phyloP scores from a whole-genome alignment of 208 protist species.

The Leptomonas seymouri region DNA sequence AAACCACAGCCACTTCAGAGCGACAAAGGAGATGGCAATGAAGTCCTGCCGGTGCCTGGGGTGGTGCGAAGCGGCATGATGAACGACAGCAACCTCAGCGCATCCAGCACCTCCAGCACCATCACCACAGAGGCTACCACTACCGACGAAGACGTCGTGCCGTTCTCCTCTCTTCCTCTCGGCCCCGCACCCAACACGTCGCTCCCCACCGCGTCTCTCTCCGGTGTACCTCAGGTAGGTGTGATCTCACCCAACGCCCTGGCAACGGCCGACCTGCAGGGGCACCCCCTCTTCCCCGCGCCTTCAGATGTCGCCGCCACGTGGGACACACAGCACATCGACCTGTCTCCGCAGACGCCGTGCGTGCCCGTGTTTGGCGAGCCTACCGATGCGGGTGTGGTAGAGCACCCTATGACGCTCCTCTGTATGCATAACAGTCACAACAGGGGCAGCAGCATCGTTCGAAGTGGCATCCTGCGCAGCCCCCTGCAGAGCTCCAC shows the following conservation, averaged over 20 bases:
- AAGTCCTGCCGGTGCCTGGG: too few relatives aligned
- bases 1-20: too few relatives aligned
- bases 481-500: neutral
- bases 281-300: slow-evolving; percentile 18
- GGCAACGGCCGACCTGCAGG: slow-evolving; percentile 1
- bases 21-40: too few relatives aligned
- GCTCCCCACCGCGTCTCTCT: slow-evolving; percentile 9
- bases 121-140: too few relatives aligned
- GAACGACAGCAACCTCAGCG: neutral
- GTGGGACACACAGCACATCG: neutral
- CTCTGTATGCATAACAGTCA: too few relatives aligned
- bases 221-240: slow-evolving; percentile 2
- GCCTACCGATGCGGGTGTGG: too few relatives aligned
- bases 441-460: neutral
- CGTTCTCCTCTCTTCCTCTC: neutral
- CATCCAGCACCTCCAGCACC: too few relatives aligned
- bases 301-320: slow-evolving; percentile 5
- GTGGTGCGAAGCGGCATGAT: too few relatives aligned
- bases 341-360: slow-evolving; percentile 9
- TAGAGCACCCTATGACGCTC: too few relatives aligned
- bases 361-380: slow-evolving; percentile 1
- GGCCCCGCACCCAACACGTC: slow-evolving; percentile 10
- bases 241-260: neutral
- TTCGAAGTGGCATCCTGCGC: too few relatives aligned
- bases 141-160: neutral